Evolutionary conservation across 2,329 filamentous ascomycete genomes (phyloP), one percentile per base, ranked within the genome.

Genomic region (Epichloe aotearoae): DNA sequence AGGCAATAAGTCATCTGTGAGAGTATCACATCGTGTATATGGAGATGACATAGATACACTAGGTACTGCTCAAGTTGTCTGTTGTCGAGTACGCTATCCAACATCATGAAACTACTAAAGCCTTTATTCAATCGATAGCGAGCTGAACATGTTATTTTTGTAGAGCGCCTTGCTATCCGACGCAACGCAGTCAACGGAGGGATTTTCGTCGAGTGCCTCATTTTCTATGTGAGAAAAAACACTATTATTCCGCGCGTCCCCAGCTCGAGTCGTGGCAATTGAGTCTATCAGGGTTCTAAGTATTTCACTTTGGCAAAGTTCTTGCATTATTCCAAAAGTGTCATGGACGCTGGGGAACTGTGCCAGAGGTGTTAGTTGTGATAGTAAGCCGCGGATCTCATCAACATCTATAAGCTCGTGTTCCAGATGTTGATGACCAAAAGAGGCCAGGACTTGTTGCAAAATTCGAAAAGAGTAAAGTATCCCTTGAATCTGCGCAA

Each of bases 391-490:
- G 8, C 50, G 41, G 3, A 66, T 51, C 17, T 56, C 17, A 19
- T 34, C 40, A 11, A 14, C 12, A 5, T 39, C 40, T 5, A 38
- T 19, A 36, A 51, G 4, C 11, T n/a, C 23, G 11, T 48, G 20
- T 42, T 42, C 20, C 23, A 49, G 5, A 15, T 38, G 4, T 19
- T 33, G 15, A n/a, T n/a, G 11, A 19, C 10, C 11, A 11, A 43
- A 19, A 20, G 3, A 33, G 7, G 5, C 53, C 2, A 70, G 48
- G 8, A 68, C 58, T 26, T 67, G 66, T 2, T 75, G 54, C 4
- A 80, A 51, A 23, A 70, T 59, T n/a, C 80, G 72, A 1, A 85
- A 59, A 0, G 82, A 84, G 59, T 85, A 86, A 5, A 79, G 63
- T 1, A 73, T 69, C 4, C 77, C 77, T 50, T 83, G 77, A 0